phyloP scores from a whole-genome alignment of 371 early-diverging fungal genomes.

The Fennellomyces sp. region DNA sequence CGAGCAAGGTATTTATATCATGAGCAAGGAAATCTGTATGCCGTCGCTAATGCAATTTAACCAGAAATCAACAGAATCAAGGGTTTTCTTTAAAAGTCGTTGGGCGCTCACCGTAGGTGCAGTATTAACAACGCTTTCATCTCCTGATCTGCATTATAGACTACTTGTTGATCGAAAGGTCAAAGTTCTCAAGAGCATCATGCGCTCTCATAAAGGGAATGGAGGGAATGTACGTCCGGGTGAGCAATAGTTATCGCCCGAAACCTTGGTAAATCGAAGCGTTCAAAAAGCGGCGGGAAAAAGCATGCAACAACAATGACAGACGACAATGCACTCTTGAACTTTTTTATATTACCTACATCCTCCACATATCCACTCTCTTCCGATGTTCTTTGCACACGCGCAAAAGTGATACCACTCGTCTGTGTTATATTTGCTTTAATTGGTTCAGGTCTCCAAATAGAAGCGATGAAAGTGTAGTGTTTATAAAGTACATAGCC shows the following conservation, averaged over 20 bases:
- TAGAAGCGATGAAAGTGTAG: no score
- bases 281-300: not conserved
- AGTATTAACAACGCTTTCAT: not conserved
- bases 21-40: not conserved
- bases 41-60: not conserved
- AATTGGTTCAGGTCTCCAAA: no score
- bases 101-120: conserved; percentile 6
- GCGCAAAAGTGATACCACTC: no score
- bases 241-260: not conserved
- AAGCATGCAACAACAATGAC: not conserved
- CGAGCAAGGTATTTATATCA: not conserved
- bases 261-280: not conserved
- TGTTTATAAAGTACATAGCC: no score
- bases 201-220: not conserved
- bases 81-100: not conserved
- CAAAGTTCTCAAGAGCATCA: not conserved
- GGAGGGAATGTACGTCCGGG: not conserved
- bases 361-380: no score
- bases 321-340: not conserved
- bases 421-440: no score
- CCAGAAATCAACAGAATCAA: not conserved
- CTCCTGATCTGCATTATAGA: not conserved
- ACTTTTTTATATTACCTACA: no score
- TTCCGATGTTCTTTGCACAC: no score
- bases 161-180: not conserved